Base-by-base conservation (phyloP, 257 asterid genomes). In the Asclepias syriaca region DNA sequence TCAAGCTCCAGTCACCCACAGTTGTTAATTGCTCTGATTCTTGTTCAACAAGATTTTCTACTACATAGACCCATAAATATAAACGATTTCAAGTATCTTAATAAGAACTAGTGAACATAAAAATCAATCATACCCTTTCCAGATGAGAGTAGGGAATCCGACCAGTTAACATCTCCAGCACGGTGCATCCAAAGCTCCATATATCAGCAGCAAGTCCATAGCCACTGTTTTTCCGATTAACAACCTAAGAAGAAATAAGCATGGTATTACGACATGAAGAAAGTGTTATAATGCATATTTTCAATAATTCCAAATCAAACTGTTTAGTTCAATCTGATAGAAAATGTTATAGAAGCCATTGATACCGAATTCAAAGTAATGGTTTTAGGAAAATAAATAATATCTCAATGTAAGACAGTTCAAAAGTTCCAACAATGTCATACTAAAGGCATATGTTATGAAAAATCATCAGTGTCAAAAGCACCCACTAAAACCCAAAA, bases 181-280 rank as follows among this genome's bases (percentile, higher is more conserved):
- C 98, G 9, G 98, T 87, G 86, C 98, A 94, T 24, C 98, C 98
- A 24, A 94, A 92, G 78, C 98, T 94, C 98, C 98, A 94, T 82
- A 94, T 94, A 83, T 94, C 98, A 69, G 98, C 98, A 46, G 96
- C 78, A 60, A 81, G 92, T 54, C 99, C 98, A 83, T 92, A 92
- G 6, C 97, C 93, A 61, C 43, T 83, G 84, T 87, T 81, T 85
- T 80, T 80, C 49, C 43, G 73, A 60, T 77, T 86, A 73, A 95
- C 97, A 75, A 95, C 96, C 97, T 95, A 87, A 70, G 13, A 32
- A 87, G 64, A 13, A 32, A 64, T 75, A 81, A 57, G 77, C 63
- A 74, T 22, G 51, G 71, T 68, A 24, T 29, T 29, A 29, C 34
- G 65, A 58, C 57, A 27, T 15, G 6, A 60, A 43, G 65, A 58